phyloP scores from a whole-genome alignment of 2,329 filamentous ascomycete species.

The Akanthomyces uredinophilus region DNA sequence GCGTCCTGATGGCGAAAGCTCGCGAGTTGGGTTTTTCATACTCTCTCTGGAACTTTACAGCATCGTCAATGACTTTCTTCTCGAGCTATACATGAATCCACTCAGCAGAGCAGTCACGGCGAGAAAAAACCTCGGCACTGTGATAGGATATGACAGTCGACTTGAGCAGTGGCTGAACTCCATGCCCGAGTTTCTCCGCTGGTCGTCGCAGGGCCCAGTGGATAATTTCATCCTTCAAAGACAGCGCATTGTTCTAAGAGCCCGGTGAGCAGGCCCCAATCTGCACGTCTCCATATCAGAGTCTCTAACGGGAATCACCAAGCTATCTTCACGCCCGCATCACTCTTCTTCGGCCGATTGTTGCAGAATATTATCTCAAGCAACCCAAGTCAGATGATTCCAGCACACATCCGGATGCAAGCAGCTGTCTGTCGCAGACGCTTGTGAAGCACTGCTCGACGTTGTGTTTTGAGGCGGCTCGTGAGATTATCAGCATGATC shows the following conservation, averaged over 20 bases:
- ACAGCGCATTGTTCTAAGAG: slow-evolving; percentile 12
- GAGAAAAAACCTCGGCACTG: neutral
- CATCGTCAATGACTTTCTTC: slow-evolving; percentile 13
- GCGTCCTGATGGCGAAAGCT: slow-evolving; percentile 5
- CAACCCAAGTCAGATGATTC: neutral
- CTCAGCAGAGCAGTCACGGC: neutral
- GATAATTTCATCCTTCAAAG: slow-evolving; percentile 1
- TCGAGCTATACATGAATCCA: neutral
- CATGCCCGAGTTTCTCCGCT: slow-evolving; percentile 9
- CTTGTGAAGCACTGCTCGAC: neutral
- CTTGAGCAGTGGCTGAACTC: slow-evolving; percentile 11
- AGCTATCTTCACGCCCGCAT: slow-evolving; percentile 6
- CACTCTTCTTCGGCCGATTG: neutral
- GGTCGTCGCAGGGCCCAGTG: neutral
- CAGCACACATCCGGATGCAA: neutral
- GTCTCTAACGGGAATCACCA: neutral
- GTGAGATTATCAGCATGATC: slow-evolving; percentile 3
- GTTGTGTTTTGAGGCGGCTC: slow-evolving; percentile 5
- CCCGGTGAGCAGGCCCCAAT: neutral
- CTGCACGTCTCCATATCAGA: neutral
- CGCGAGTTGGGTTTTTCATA: slow-evolving; percentile 8
- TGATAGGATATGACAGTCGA: neutral
- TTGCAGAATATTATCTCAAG: slow-evolving; percentile 3
- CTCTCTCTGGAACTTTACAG: slow-evolving; percentile 9
- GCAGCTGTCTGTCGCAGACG: neutral